phyloP scores from a whole-genome alignment of 768 basidiomycete species.

The Leccinum aurantiacum region DNA sequence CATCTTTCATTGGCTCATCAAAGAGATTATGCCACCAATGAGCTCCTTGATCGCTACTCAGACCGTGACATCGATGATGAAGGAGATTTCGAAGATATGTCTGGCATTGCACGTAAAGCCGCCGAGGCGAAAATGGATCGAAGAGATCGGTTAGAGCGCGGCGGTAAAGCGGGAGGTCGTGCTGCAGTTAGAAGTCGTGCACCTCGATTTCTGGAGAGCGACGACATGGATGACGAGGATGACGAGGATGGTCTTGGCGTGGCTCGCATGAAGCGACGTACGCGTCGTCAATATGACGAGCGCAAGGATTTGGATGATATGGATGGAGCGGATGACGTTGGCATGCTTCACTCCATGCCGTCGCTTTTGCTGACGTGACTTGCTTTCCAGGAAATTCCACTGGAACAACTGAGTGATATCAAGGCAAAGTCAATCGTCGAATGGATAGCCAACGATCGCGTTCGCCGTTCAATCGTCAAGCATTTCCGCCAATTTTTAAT shows the following conservation, averaged over 20 bases:
- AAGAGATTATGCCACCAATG: constrained; percentile 87
- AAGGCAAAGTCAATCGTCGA: constrained; percentile 97
- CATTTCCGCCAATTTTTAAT: constrained; percentile 96
- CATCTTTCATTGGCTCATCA: constrained; percentile 3
- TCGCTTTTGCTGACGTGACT: constrained; percentile 16
- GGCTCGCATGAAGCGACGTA: constrained; percentile 74
- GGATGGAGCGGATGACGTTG: constrained; percentile 83
- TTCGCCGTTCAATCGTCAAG: constrained; percentile 83
- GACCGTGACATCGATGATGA: constrained; percentile 86
- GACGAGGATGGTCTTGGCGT: constrained; percentile 66
- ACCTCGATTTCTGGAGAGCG: constrained; percentile 84
- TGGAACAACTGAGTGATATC: constrained; percentile 96
- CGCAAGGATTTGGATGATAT: constrained; percentile 86
- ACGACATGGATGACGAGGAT: constrained; percentile 76
- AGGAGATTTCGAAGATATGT: constrained; percentile 63
- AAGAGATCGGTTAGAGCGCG: constrained; percentile 74
- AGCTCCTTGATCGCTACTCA: constrained; percentile 83
- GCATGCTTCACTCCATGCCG: constrained; percentile 26
- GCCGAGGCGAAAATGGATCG: constrained; percentile 88
- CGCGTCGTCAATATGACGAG: constrained; percentile 93
- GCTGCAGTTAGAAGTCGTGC: constrained; percentile 79
- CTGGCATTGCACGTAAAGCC: constrained; percentile 68
- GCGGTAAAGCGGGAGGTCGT: constrained; percentile 66
- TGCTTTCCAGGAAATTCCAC: constrained; percentile 73
- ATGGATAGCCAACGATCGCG: constrained; percentile 94